A percentile compares a stretch with the other conserved stretches of the same genome.
These are phyloP conservation scores for Moesziomyces globuligerus DNA, from an alignment of 1,284 basidiomycete species.

Conservation along the genomic window DNA sequence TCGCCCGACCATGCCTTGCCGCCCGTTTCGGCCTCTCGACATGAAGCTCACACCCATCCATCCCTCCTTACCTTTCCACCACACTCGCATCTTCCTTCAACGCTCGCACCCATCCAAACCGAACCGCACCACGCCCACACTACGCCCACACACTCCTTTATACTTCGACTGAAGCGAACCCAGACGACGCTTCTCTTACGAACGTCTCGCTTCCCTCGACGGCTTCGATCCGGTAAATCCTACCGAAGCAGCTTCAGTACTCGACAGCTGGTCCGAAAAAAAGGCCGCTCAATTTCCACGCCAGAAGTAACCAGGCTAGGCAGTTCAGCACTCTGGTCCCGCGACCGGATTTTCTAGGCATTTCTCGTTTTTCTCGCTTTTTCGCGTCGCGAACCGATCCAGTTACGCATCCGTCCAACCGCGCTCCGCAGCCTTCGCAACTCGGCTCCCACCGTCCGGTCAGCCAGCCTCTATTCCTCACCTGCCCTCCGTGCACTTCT, in stretches of 20 bases:
- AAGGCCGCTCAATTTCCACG: constrained; percentile 1
- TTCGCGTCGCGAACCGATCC: constrained; percentile 9
- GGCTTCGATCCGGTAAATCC: too few relatives aligned
- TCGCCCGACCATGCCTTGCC: too few relatives aligned
- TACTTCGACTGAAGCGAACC: background rate
- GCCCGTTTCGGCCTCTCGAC: constrained; percentile 2
- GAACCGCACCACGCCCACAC: background rate
- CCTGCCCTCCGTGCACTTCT: too few relatives aligned
- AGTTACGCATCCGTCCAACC: constrained; percentile 23
- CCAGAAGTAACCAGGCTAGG: too few relatives aligned
- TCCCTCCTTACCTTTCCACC: background rate
- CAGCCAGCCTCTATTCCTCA: background rate
- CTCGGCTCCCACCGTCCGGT: background rate
- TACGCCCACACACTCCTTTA: too few relatives aligned
- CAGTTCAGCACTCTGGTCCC: background rate
- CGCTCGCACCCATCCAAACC: background rate
- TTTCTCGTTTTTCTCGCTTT: constrained; percentile 8
- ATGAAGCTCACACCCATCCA: background rate
- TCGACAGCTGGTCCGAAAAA: background rate
- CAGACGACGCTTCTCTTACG: too few relatives aligned
- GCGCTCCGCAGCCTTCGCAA: background rate
- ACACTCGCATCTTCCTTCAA: background rate
- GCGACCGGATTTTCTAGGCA: background rate
- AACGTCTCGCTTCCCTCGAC: too few relatives aligned
- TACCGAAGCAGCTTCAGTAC: too few relatives aligned